Percentiles rank a stretch among this genome's conserved stretches.
Evolutionary conservation across 1,139 yeast species (phyloP).

Genomic region (Waltiozyma sp.): DNA sequence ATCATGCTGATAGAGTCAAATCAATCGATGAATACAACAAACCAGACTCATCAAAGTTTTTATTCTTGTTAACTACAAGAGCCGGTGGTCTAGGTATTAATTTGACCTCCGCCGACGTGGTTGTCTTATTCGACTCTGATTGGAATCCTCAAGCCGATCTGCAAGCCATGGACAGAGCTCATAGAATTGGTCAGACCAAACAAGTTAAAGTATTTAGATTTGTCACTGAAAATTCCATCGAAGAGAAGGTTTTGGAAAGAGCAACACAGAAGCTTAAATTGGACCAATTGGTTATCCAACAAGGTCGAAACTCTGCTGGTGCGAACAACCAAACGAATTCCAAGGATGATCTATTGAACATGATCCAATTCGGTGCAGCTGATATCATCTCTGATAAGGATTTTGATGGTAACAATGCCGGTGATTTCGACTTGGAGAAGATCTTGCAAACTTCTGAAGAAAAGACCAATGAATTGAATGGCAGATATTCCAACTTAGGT

Average conservation of each 20-base stretch:
- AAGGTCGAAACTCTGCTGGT: slow-evolving; percentile 33
- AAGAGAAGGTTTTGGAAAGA: slow-evolving; percentile 69
- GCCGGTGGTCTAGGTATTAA: slow-evolving; percentile 87
- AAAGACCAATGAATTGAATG: slow-evolving; percentile 51
- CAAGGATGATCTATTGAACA: slow-evolving; percentile 62
- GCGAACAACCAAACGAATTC: slow-evolving; percentile 32
- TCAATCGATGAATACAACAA: slow-evolving; percentile 71
- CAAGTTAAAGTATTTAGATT: slow-evolving; percentile 71
- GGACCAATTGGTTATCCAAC: slow-evolving; percentile 76
- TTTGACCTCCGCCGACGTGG: slow-evolving; percentile 67
- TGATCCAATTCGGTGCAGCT: slow-evolving; percentile 76
- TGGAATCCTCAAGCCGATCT: slow-evolving; percentile 87
- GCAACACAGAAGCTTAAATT: slow-evolving; percentile 70
- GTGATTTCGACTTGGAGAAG: slow-evolving; percentile 48
- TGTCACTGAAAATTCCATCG: slow-evolving; percentile 71
- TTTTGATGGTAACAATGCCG: slow-evolving; percentile 16
- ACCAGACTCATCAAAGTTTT: slow-evolving; percentile 58
- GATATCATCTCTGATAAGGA: slow-evolving; percentile 35
- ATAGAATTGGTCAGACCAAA: slow-evolving; percentile 76
- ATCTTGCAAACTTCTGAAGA: slow-evolving; percentile 50
- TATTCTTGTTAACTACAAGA: slow-evolving; percentile 65
- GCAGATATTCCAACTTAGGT: slow-evolving; percentile 55
- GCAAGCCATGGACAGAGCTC: slow-evolving; percentile 86
- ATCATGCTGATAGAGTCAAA: slow-evolving; percentile 62
- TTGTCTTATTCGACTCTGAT: slow-evolving; percentile 64